phyloP scores from a whole-genome alignment of 345 rosid species.

The Viola odorata region DNA sequence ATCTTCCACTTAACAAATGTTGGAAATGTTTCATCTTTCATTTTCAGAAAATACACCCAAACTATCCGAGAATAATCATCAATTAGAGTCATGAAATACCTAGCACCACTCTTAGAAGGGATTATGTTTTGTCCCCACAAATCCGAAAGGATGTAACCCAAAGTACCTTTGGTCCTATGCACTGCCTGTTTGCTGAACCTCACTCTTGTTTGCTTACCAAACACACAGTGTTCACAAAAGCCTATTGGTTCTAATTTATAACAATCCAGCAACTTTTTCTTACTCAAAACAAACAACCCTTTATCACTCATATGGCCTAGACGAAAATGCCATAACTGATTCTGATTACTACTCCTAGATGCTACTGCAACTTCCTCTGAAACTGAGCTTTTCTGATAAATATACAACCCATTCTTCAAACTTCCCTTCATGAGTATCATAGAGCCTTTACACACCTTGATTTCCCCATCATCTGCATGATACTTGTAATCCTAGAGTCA shows the following conservation, averaged over 20 bases:
- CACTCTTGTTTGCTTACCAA: not conserved
- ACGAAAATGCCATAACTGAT: no score
- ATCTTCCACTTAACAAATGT: not conserved
- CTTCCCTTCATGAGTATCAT: not conserved
- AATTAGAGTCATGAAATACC: not conserved
- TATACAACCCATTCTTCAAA: not conserved
- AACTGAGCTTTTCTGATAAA: not conserved
- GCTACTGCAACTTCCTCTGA: no score
- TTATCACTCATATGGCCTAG: no score
- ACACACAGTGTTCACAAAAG: not conserved
- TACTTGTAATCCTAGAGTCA: not conserved
- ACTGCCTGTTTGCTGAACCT: not conserved
- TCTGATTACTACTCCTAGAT: no score
- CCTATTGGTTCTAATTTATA: not conserved
- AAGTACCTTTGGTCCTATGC: not conserved
- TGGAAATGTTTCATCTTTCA: not conserved
- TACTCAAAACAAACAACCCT: no score
- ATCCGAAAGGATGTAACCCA: not conserved
- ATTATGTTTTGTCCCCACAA: not conserved
- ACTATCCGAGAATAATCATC: not conserved
- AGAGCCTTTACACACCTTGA: not conserved
- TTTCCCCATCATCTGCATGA: not conserved
- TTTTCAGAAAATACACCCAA: not conserved
- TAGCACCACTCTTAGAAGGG: not conserved
- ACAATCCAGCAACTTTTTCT: not conserved